Percentiles rank a stretch among this genome's conserved stretches.
These are phyloP conservation scores for Rhodamnia rubescens DNA, from an alignment of 345 rosid genomes.

Conservation along the genomic window DNA sequence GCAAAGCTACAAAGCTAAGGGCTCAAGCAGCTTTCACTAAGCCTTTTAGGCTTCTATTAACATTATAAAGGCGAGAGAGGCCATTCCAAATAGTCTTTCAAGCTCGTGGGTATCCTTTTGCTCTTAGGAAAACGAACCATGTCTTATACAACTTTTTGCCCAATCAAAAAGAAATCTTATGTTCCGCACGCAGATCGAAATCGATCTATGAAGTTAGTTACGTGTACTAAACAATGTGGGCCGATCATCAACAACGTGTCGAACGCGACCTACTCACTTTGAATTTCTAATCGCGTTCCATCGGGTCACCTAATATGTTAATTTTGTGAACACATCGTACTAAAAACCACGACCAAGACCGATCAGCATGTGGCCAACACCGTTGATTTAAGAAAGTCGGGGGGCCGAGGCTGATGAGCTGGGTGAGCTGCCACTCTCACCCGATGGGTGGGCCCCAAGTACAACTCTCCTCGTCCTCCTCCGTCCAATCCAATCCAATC, in stretches of 20 bases:
- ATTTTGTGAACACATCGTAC: not conserved
- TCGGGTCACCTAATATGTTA: not conserved
- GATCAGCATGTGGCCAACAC: not conserved
- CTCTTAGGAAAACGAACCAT: not conserved
- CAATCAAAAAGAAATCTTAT: not conserved
- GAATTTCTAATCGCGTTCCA: not conserved
- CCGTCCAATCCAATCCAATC: not conserved
- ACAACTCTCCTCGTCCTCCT: not conserved
- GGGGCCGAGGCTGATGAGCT: not conserved
- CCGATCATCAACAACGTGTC: rapidly evolving
- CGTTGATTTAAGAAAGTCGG: not conserved
- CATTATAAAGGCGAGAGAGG: not conserved
- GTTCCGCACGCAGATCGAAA: not conserved
- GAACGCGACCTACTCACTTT: not conserved
- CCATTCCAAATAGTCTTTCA: not conserved
- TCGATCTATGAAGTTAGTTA: not conserved
- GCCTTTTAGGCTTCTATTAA: not conserved
- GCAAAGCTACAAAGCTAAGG: not conserved
- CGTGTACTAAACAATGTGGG: not conserved
- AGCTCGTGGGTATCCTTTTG: not conserved
- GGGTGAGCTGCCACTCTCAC: not conserved
- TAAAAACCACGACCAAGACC: not conserved
- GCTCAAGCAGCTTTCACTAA: not conserved
- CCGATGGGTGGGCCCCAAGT: not conserved
- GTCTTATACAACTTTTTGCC: not conserved